A percentile compares a stretch with the other conserved stretches of the same genome.
Conservation (phyloP, 1,284 basidiomycete genomes). For the Irpex sp. region DNA sequence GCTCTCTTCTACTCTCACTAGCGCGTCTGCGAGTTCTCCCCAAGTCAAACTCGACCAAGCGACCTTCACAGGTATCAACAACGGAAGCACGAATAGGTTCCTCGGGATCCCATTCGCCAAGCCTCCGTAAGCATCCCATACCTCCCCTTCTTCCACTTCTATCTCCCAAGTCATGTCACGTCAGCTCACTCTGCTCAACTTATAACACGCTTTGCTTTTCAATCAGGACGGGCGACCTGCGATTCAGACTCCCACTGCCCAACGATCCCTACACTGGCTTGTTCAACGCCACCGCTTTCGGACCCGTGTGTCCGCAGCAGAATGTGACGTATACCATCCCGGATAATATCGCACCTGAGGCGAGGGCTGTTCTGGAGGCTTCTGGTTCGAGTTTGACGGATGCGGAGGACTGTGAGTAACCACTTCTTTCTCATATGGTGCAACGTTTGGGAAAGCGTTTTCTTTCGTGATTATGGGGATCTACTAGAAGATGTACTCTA, state of each 20-base stretch:
- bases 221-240: not conserved
- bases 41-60: not conserved
- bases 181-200: too few relatives aligned
- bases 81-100: not conserved
- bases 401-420: not conserved
- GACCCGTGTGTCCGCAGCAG: not conserved
- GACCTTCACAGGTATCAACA: not conserved
- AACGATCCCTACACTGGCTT: constrained; percentile 2
- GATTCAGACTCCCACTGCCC: not conserved
- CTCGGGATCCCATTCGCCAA: not conserved
- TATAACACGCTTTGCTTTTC: too few relatives aligned
- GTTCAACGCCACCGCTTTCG: not conserved
- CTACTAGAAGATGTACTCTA: too few relatives aligned
- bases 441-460: too few relatives aligned
- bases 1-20: not conserved
- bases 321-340: not conserved
- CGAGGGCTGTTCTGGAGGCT: not conserved
- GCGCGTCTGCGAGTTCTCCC: not conserved
- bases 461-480: too few relatives aligned
- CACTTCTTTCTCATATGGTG: too few relatives aligned
- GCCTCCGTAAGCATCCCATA: not conserved
- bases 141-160: not conserved
- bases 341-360: not conserved
- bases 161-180: not conserved
- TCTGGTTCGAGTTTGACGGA: not conserved